Evolutionary conservation across 352 stramenopile species (phyloP).

Genomic region (Plasmopara viticola): DNA sequence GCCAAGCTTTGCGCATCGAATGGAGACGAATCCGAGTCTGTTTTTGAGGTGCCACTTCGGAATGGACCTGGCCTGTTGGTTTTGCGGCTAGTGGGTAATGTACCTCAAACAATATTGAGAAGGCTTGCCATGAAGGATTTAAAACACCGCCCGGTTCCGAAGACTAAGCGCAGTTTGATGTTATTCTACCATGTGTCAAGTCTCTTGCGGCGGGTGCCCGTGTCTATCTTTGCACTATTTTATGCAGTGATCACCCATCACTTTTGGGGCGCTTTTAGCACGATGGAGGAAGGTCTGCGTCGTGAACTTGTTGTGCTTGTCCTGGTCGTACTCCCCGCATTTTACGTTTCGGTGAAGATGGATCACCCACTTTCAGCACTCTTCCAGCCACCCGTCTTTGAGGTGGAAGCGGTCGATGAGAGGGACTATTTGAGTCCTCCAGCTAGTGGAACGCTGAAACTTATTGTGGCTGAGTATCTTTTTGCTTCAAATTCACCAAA

Average conservation of each 20-base stretch:
- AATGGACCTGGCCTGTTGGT: conserved; percentile 57
- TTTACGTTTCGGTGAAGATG: conserved; percentile 67
- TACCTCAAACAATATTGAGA: conserved; percentile 36
- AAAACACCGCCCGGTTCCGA: conserved; percentile 12
- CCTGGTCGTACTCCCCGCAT: conserved; percentile 49
- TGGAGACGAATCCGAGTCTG: conserved; percentile 34
- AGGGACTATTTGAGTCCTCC: conserved; percentile 13
- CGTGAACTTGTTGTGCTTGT: conserved; percentile 54
- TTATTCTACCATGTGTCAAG: conserved; percentile 37
- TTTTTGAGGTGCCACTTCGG: conserved; percentile 53
- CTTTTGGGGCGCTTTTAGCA: conserved; percentile 39
- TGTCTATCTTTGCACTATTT: conserved; percentile 63
- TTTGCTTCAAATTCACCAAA: conserved; percentile 25
- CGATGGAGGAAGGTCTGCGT: conserved; percentile 35
- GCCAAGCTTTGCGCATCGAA: conserved; percentile 15
- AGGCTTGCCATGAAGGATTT: conserved; percentile 29
- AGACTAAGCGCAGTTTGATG: conserved; percentile 15
- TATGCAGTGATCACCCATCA: conserved; percentile 64
- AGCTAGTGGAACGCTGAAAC: conserved; percentile 47
- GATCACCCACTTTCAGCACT: conserved; percentile 66
- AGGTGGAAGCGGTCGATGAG: conserved; percentile 16
- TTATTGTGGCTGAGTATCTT: conserved; percentile 71
- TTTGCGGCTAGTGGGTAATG: conserved; percentile 47
- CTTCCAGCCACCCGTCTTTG: conserved; percentile 35
- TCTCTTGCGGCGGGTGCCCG: conserved; percentile 39